Percentiles rank a stretch among this genome's conserved stretches.
Evolutionary conservation across 495 filamentous ascomycete genomes (phyloP).

Genomic region (Lophiostoma macrostomum): DNA sequence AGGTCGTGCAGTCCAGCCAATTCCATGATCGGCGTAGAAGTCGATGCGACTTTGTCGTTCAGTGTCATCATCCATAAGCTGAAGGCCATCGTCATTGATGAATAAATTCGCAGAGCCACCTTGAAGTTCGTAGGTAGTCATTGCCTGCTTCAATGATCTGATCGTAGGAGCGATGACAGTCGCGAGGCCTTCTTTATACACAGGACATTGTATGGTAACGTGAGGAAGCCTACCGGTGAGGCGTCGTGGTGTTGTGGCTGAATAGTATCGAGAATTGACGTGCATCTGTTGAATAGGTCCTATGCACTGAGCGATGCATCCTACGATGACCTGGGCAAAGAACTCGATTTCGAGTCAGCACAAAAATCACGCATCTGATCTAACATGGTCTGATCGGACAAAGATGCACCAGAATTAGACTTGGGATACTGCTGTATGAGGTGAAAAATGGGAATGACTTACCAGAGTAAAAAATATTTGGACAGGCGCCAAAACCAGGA

Average conservation of each 20-base stretch:
- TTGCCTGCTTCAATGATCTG: slow-evolving; percentile 58
- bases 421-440: background rate
- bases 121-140: slow-evolving; percentile 63
- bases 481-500: slow-evolving; percentile 61
- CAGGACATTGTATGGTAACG: slow-evolving; percentile 71
- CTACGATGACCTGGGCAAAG: slow-evolving; percentile 58
- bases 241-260: slow-evolving; percentile 51
- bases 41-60: slow-evolving; percentile 57
- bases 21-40: slow-evolving; percentile 49
- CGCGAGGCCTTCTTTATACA: slow-evolving; percentile 69
- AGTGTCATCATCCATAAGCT: slow-evolving; percentile 47
- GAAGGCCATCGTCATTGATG: slow-evolving; percentile 50
- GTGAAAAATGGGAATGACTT: slow-evolving; percentile 31
- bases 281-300: slow-evolving; percentile 58
- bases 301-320: slow-evolving; percentile 55
- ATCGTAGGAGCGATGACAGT: slow-evolving; percentile 63
- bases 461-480: slow-evolving; percentile 76
- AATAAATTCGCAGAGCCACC: slow-evolving; percentile 51
- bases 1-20: slow-evolving; percentile 44
- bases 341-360: slow-evolving; percentile 42
- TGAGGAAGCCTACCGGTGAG: slow-evolving; percentile 56
- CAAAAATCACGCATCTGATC: too few relatives aligned
- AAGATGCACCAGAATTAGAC: too few relatives aligned
- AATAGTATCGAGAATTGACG: slow-evolving; percentile 60
- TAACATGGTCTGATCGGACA: too few relatives aligned